Evolutionary conservation across 2,329 filamentous ascomycete species (phyloP), one percentile per base, ranked within the genome.

Genomic region (Verticillium dahliae): DNA sequence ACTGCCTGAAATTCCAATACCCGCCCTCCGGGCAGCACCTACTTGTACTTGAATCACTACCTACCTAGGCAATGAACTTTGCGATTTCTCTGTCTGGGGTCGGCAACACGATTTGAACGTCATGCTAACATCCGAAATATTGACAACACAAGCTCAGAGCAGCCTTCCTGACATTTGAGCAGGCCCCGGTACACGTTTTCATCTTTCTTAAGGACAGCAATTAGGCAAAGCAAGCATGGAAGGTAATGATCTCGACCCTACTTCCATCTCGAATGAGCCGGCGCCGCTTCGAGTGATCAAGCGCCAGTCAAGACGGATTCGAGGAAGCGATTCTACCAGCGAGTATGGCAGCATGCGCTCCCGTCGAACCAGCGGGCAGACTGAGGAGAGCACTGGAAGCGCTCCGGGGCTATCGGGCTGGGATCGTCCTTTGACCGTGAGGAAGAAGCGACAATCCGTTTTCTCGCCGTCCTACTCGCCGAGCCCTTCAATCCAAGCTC

Each of bases 261-360:
- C 45, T 22, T 18, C 45, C 45, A 52, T n/a, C 18, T 22, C 45
- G 1, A 10, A 22, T 18, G 54, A 69, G 61, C 78, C 81, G 18
- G 74, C 74, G 37, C 83, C 84, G 11, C 69, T 85, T 38, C 78
- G 80, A 50, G 81, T 85, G 67, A 69, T 78, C 67, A 85, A 83
- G 68, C 72, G 73, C 10, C 54, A 22, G 31, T 38, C 52, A 2
- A 27, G n/a, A 11, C 61, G 45, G 62, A 63, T 27, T 13, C 45
- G n/a, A 52, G 18, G 45, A n/a, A 52, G n/a, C 18, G 45, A 52
- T 9, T 4, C 10, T 27, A n/a, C 41, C 18, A 27, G 45, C 45
- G 45, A 52, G 10, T 11, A 22, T 11, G 9, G 45, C n/a, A 52
- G 45, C 18, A n/a, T 33, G n/a, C 52, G 27, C 18, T 27, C 41